A percentile compares a stretch with the other conserved stretches of the same genome.
These are phyloP conservation scores for Neonectria sp. DNA, from an alignment of 2,329 filamentous ascomycete genomes.

Conservation along the genomic window DNA sequence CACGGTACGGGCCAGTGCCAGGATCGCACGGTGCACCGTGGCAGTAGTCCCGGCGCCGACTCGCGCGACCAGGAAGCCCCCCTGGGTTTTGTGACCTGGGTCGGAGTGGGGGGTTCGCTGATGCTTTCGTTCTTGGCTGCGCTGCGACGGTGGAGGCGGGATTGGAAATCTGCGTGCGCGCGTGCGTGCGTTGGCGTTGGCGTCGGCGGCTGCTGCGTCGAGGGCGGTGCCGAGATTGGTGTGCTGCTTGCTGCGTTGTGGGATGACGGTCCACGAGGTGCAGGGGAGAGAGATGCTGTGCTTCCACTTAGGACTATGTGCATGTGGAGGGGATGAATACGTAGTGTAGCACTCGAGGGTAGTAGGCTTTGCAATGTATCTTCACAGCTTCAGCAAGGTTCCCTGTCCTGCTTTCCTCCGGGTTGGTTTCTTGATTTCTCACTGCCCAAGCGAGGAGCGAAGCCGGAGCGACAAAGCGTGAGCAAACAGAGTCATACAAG, in stretches of 20 bases:
- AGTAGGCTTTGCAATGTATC: too few relatives aligned
- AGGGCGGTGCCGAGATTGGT: constrained; percentile 18
- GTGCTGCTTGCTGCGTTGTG: neutral
- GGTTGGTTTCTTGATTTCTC: neutral
- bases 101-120: constrained; percentile 36
- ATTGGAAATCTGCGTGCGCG: constrained; percentile 44
- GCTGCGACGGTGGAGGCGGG: constrained; percentile 33
- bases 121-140: constrained; percentile 18
- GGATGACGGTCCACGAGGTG: constrained; percentile 1
- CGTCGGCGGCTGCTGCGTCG: constrained; percentile 24
- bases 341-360: neutral
- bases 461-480: neutral
- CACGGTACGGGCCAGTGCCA: constrained; percentile 8
- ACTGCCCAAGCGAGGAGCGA: neutral
- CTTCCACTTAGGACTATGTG: neutral
- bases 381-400: neutral
- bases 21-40: constrained; percentile 14
- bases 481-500: constrained; percentile 3
- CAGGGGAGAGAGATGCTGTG: constrained; percentile 13
- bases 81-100: constrained; percentile 9
- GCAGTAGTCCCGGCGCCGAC: constrained; percentile 1
- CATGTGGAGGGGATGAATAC: neutral
- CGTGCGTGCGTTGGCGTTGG: constrained; percentile 26
- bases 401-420: too few relatives aligned
- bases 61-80: constrained; percentile 11